Evolutionary conservation across 306 rosid genomes (phyloP), one percentile per base, ranked within the genome.

Genomic region (Prinsepia uniflora): DNA sequence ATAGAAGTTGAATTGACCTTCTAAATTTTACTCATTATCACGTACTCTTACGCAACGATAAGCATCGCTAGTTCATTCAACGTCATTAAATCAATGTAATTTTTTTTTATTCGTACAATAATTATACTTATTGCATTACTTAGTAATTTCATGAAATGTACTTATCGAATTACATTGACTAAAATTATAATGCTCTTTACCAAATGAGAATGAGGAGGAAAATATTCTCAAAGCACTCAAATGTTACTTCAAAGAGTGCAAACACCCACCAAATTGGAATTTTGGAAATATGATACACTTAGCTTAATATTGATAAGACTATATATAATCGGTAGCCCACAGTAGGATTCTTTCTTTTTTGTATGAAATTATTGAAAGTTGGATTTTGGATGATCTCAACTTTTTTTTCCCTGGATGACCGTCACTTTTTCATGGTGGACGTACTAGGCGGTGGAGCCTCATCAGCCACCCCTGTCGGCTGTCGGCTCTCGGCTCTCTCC

Each of bases 361-460:
- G 40, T 22, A 70, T 70, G 39, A 49, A 44, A 68, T 71, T 62
- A 60, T 62, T 68, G 65, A 49, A 36, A 6, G 49, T 43, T 64
- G 49, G 66, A 83, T 41, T 40, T 48, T 65, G 82, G 61, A 72
- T 71, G 74, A 70, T 57, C 72, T 62, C 56, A 55, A 65, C 72
- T 68, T 61, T 52, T 47, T 30, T 43, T 75, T 24, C 6, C 39
- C 61, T 15, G 72, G 79, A 73, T 70, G 85, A 65, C 71, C 76
- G 54, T 63, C 72, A 10, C 53, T 72, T 67, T 65, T 79, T 63
- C 63, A 71, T 46, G 78, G 84, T 73, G 71, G 81, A 70, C 67
- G 89, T 43, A 10, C 75, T 67, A 2, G 59, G 39, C 78, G 55
- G 49, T 69, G 67, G 65, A 36, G 80, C 84, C 77, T 43, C 65